These are phyloP conservation scores for Dicorynia guianensis DNA, from an alignment of 306 rosid genomes.

Conservation along the genomic window DNA sequence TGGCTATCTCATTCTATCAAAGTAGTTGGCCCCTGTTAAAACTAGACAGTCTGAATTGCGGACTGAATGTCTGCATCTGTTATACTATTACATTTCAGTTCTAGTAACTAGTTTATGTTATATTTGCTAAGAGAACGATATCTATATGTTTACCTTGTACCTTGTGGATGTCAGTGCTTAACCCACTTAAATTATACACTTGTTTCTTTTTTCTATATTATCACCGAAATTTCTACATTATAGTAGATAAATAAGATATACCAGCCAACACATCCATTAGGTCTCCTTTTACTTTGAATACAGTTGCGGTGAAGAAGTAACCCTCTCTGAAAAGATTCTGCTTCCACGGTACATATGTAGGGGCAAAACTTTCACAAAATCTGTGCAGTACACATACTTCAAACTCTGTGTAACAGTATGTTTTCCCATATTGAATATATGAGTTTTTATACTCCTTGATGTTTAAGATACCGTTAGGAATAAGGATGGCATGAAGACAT, in stretches of 20 bases:
- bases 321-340: slow-evolving; percentile 20
- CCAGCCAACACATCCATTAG: neutral
- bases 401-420: slow-evolving; percentile 4
- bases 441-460: neutral
- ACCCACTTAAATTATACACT: slow-evolving; percentile 24
- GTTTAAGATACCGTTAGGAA: slow-evolving; percentile 25
- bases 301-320: slow-evolving; percentile 10
- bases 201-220: neutral
- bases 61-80: slow-evolving; percentile 15
- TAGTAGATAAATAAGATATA: neutral
- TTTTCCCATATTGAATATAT: neutral
- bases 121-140: slow-evolving; percentile 18
- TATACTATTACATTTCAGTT: slow-evolving; percentile 18
- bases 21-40: slow-evolving; percentile 7
- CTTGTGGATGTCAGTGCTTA: slow-evolving; percentile 14
- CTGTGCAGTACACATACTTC: slow-evolving; percentile 22
- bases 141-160: slow-evolving; percentile 2
- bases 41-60: neutral
- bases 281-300: neutral
- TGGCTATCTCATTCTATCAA: slow-evolving; percentile 4
- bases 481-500: neutral
- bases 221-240: neutral
- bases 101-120: slow-evolving; percentile 2
- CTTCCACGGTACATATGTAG: neutral
- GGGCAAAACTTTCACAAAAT: neutral